A percentile compares a stretch with the other conserved stretches of the same genome.
Conservation (phyloP, 2,329 filamentous ascomycete genomes). For the Cephalotrichum gorgonifer region DNA sequence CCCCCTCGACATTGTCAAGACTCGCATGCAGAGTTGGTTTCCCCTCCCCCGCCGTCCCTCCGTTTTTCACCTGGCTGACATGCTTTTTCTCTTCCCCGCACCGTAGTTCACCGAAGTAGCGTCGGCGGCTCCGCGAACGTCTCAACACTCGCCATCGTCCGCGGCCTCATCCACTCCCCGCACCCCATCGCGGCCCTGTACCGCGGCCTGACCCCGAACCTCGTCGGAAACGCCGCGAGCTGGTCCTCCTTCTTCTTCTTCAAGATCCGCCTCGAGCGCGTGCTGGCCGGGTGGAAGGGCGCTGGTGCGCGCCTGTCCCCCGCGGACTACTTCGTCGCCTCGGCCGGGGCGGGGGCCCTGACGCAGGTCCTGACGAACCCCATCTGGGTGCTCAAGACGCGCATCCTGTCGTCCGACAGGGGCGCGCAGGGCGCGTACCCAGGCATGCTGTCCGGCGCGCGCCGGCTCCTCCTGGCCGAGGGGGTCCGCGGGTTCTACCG, state of each 20-base stretch:
- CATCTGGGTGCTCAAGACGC: slow-evolving; percentile 96
- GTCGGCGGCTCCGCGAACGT: slow-evolving; percentile 13
- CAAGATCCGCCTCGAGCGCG: slow-evolving; percentile 45
- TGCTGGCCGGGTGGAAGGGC: slow-evolving; percentile 20
- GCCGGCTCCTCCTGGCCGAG: slow-evolving; percentile 57
- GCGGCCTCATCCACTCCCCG: slow-evolving; percentile 36
- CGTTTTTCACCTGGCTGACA: background rate
- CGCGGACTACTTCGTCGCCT: slow-evolving; percentile 72
- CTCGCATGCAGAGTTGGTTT: slow-evolving; percentile 71
- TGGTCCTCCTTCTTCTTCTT: slow-evolving; percentile 91
- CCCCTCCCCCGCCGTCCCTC: background rate
- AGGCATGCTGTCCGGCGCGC: slow-evolving; percentile 61
- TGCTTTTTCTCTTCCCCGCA: background rate
- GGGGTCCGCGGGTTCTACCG: slow-evolving; percentile 77
- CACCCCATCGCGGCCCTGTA: slow-evolving; percentile 64
- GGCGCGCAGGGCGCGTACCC: slow-evolving; percentile 69
- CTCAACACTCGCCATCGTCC: slow-evolving; percentile 42
- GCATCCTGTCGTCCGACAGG: slow-evolving; percentile 82
- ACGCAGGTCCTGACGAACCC: slow-evolving; percentile 85
- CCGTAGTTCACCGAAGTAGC: slow-evolving; percentile 39
- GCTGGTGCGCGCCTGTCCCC: slow-evolving; percentile 32
- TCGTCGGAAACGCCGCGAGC: slow-evolving; percentile 79
- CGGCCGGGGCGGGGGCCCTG: slow-evolving; percentile 57
- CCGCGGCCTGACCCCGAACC: slow-evolving; percentile 79
- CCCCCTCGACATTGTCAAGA: slow-evolving; percentile 93